Evolutionary conservation across 1,139 yeast genomes (phyloP).

Genomic region (Saccharomycopsis hybrid): DNA sequence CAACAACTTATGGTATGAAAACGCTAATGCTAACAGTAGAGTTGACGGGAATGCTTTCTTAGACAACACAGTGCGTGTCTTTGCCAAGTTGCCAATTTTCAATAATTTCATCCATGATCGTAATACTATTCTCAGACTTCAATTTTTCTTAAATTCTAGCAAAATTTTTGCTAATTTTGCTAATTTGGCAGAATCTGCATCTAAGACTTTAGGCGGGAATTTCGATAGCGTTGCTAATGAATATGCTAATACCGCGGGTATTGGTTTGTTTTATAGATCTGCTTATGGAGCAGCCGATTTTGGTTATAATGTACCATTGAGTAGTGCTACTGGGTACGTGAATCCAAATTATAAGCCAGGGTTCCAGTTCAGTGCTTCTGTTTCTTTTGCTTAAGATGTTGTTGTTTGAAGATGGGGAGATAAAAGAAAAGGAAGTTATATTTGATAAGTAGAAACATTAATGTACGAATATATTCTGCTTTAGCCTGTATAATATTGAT

Average conservation of each 20-base stretch:
- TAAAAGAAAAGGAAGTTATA: too few relatives aligned
- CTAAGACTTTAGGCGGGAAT: background rate
- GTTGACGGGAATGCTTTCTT: slow-evolving; percentile 3
- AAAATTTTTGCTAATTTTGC: background rate
- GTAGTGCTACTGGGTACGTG: background rate
- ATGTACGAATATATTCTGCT: too few relatives aligned
- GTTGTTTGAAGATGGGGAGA: background rate
- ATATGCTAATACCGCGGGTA: slow-evolving; percentile 4
- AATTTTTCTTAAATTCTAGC: slow-evolving; percentile 9
- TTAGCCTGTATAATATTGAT: too few relatives aligned
- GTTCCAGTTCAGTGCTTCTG: slow-evolving; percentile 8
- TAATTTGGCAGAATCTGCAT: too few relatives aligned
- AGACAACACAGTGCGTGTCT: slow-evolving; percentile 9
- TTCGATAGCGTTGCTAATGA: background rate
- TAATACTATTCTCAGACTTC: slow-evolving; percentile 10
- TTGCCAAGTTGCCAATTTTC: slow-evolving; percentile 15
- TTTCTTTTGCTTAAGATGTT: slow-evolving; percentile 7
- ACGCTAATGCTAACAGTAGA: background rate
- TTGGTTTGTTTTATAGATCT: slow-evolving; percentile 16
- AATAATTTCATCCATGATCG: slow-evolving; percentile 4
- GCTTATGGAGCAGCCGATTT: slow-evolving; percentile 12
- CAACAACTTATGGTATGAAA: background rate
- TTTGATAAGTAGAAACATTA: too few relatives aligned
- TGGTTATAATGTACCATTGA: slow-evolving; percentile 16
- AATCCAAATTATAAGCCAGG: slow-evolving; percentile 10